Evolutionary conservation across 805 yeast species (phyloP).

Genomic region (Candida broadrunensis): DNA sequence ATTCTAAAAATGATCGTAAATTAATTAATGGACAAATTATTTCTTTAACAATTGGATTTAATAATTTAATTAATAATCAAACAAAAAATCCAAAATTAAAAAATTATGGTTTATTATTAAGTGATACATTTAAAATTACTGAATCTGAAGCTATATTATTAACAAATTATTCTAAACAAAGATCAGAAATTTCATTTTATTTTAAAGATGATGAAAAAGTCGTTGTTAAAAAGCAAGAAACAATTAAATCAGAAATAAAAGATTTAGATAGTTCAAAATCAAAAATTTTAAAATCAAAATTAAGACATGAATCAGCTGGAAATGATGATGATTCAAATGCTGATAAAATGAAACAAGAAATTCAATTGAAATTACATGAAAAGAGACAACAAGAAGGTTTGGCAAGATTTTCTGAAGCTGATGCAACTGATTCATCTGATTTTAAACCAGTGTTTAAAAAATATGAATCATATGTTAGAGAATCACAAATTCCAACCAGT

Average conservation of each 20-base stretch:
- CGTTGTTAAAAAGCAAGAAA: constrained; percentile 34
- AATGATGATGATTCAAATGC: constrained; percentile 64
- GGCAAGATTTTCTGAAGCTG: constrained; percentile 76
- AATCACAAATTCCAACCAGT: constrained; percentile 81
- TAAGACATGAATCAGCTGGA: constrained; percentile 70
- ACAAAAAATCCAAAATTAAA: constrained; percentile 49
- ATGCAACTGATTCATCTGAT: constrained; percentile 61
- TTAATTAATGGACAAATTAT: constrained; percentile 73
- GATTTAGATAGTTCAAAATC: constrained; percentile 44
- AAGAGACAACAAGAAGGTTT: constrained; percentile 85
- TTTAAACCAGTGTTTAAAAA: constrained; percentile 76
- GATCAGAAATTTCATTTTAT: constrained; percentile 77
- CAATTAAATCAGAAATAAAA: constrained; percentile 18
- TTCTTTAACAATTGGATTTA: constrained; percentile 75
- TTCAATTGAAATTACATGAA: constrained; percentile 79
- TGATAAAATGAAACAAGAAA: constrained; percentile 76
- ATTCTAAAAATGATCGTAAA: constrained; percentile 65
- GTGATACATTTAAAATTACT: constrained; percentile 77
- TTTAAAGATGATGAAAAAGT: constrained; percentile 59
- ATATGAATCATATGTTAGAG: constrained; percentile 92
- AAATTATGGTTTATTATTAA: constrained; percentile 66
- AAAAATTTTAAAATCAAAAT: constrained; percentile 71
- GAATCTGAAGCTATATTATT: constrained; percentile 59
- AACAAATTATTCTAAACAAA: constrained; percentile 70
- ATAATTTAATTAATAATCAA: constrained; percentile 49